phyloP scores from a whole-genome alignment of 139 green algal genomes.

The Desmodesmus armatus region DNA sequence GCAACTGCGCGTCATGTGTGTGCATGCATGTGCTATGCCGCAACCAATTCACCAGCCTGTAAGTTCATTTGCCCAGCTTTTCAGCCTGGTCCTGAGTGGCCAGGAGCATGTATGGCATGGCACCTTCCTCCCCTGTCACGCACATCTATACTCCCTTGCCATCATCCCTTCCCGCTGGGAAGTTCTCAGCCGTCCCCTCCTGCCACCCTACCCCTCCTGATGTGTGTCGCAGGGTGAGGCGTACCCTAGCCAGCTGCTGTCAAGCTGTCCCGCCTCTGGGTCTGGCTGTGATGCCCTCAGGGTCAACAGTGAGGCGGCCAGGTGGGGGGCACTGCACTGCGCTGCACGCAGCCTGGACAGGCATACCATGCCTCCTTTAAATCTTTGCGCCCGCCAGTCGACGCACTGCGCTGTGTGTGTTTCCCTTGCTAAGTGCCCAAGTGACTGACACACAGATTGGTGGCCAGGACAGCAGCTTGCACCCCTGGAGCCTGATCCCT shows the following conservation, averaged over 20 bases:
- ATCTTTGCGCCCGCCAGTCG: too few species aligned
- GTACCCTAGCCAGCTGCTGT: background rate
- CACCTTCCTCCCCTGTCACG: background rate
- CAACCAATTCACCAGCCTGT: too few species aligned
- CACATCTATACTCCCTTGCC: too few species aligned
- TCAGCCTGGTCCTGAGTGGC: too few species aligned
- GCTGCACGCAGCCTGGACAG: background rate
- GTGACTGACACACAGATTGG: background rate
- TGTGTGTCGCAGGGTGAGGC: background rate
- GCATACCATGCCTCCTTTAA: background rate
- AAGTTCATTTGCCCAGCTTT: too few species aligned
- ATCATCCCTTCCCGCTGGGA: too few species aligned
- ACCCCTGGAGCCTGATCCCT: background rate
- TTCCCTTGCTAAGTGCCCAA: background rate
- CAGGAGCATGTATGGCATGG: background rate
- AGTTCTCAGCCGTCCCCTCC: too few species aligned
- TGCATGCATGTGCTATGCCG: too few species aligned
- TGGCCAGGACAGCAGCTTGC: background rate
- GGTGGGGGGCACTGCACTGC: background rate
- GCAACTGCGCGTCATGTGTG: too few species aligned
- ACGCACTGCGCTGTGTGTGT: background rate
- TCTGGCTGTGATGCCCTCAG: background rate
- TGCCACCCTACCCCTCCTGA: background rate
- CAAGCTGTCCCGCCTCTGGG: background rate
- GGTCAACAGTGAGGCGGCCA: background rate